A percentile compares a stretch with the other conserved stretches of the same genome.
phyloP scores from a whole-genome alignment of 179 eudicot genomes.

The Beta corolliflora region DNA sequence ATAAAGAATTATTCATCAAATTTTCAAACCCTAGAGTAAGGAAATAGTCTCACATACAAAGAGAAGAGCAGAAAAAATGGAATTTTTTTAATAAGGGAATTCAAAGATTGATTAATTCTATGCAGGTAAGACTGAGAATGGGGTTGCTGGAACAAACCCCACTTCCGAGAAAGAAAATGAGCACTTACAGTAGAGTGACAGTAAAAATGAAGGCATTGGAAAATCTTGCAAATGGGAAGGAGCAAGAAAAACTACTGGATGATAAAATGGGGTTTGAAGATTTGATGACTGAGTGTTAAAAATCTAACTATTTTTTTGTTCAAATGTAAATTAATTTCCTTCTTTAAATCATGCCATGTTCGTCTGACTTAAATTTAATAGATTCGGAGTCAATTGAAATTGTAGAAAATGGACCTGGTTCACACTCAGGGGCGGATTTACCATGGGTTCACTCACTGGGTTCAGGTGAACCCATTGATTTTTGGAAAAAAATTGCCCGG shows the following conservation, averaged over 20 bases:
- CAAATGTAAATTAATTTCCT: no score
- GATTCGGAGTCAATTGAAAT: no score
- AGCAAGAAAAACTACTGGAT: neutral
- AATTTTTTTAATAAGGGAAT: neutral
- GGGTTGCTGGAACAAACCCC: no score
- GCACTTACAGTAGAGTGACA: neutral
- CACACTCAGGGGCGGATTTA: no score
- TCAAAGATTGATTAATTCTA: neutral
- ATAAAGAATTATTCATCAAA: neutral
- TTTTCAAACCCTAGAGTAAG: neutral
- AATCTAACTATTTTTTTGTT: no score
- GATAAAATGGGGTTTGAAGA: neutral
- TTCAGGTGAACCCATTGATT: no score
- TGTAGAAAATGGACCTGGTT: no score
- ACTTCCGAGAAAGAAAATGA: neutral
- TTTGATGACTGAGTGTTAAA: neutral
- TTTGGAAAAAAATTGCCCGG: no score
- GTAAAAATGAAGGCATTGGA: neutral
- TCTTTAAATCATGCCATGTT: no score
- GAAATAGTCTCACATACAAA: neutral
- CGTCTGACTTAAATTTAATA: no score
- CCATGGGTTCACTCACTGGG: no score
- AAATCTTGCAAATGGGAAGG: neutral
- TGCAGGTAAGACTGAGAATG: neutral
- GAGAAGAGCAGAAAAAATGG: neutral